Evolutionary conservation across 768 basidiomycete species (phyloP), one percentile per base, ranked within the genome.

Genomic region (Pisolithus marmoratus): DNA sequence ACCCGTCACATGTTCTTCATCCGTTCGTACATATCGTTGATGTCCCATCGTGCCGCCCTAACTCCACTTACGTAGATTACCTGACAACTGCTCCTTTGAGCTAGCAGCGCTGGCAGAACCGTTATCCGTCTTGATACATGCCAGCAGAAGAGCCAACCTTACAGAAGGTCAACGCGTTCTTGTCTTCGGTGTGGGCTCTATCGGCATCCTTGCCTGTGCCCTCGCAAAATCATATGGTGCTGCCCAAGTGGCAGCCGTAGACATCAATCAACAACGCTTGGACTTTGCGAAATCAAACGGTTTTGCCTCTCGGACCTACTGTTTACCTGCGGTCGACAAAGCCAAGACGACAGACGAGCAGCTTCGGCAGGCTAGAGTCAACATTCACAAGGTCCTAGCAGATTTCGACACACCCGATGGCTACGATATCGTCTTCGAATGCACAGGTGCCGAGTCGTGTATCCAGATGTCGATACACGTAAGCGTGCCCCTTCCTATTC

Each of bases 391-490:
- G 8, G 77, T 80, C 6, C 73, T 91, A 52, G 62, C 71, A 46
- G 67, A 74, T 49, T 88, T 90, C 62, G 72, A 69, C 54, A 70
- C 77, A 54, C 74, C 74, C 22, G 84, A 90, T 24, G 95, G 95
- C 27, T 95, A 92, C 70, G 93, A 96, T 67, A 75, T 90, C 63
- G 86, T 97, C 46, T 90, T 94, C 62, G 94, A 98, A 69, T 98
- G 94, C 70, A 94, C 93, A 12, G 94, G 94, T 55, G 92, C 91
- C 2, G 93, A 95, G 68, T 77, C 83, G 34, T 91, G 89, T 63
- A 91, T 95, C 63, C 92, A 95, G 65, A 85, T 90, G 82, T 85
- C 89, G 47, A 78, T 94, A 55, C 82, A 89, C 71, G 91, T 94
- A 72, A 76, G 91, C 78, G 14, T 36, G 34, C 34, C 47, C 51